Evolutionary conservation across 129 eudicot genomes (phyloP), one percentile per base, ranked within the genome.

Genomic region (Smallanthus sonchifolius): DNA sequence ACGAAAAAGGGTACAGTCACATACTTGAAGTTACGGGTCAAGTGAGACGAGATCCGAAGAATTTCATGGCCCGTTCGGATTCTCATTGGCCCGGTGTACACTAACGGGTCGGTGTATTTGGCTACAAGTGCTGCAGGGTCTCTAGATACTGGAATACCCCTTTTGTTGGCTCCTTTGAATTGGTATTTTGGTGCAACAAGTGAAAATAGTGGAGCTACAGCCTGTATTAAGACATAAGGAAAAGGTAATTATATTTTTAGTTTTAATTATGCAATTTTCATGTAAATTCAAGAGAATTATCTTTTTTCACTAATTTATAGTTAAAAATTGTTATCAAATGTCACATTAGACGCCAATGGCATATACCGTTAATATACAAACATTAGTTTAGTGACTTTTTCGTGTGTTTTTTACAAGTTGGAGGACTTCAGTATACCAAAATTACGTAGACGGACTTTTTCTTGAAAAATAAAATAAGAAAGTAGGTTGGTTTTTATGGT

Each of bases 11-110:
- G 99, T 30, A 95, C 92, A 0, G 96, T 91, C 45, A 95, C 83
- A 16, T 81, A 83, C 24, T 85, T 86, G 64, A 95, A 88, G 82
- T 89, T 91, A 19, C 94, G 83, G 78, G 70, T 87, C 76, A 95
- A 76, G 73, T 91, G 84, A 14, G 99, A 77, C 0, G 99, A 84
- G 76, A 95, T 95, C 15, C 99, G 93, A 39, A 95, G 79, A 57
- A 95, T 88, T 75, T 95, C 99, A 30, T 95, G 96, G 14, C 99
- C 97, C 3, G 99, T 95, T 63, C 99, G 91, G 78, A 95, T 84
- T 79, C 99, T 85, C 73, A 95, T 87, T 11, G 99, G 99, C 16
- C 97, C 99, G 0, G 99, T 91, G 86, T 95, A 95, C 24, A 95
- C 99, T 73, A 95, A 69, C 2, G 97, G 99, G 80, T 95, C 99